Evolutionary conservation across 805 yeast species (phyloP), one percentile per base, ranked within the genome.

Genomic region (Ogataea pignaliae): DNA sequence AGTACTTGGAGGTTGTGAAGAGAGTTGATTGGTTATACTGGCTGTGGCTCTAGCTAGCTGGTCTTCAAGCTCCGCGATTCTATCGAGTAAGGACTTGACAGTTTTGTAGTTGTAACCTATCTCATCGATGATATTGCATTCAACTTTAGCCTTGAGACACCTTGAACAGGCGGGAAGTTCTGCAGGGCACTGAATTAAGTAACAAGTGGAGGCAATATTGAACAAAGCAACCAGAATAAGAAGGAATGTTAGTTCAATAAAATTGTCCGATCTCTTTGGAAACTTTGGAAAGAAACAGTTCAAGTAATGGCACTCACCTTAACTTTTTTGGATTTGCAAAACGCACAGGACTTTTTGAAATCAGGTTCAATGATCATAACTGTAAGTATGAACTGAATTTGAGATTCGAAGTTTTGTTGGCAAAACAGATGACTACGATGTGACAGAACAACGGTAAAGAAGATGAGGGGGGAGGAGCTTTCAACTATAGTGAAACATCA

Each of bases 321-420:
- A 1, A 56, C 55, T 26, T 56, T 56, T 31, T 55, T 55, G 10
- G 43, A 42, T 36, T 55, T 55, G 42, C 59, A 56, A n/a, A 45
- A 46, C 1, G 50, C 39, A 28, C 61, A 56, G 3, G 59, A 53
- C 16, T 51, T 53, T 11, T 44, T 45, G 18, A 46, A 45, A 37
- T 53, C 55, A 5, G 56, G 56, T 21, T 21, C 26, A 21, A 21
- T 21, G 26, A 21, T 21, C 26, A 21, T 21, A 21, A 21, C 26
- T 21, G 26, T 21, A 7, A 7, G 26, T 21, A 7, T 21, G 26
- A 21, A 7, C 26, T 21, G 26, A 7, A 21, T 4, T 21, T 21
- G 7, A 21, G 26, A 7, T 21, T 21, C 26, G 26, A 21, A 7
- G n/a, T n/a, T n/a, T 21, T 21, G 26, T 21, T 21, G 26, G 7